Conservation (phyloP, 2,329 filamentous ascomycete genomes). For the Herpotrichia juniperi region DNA sequence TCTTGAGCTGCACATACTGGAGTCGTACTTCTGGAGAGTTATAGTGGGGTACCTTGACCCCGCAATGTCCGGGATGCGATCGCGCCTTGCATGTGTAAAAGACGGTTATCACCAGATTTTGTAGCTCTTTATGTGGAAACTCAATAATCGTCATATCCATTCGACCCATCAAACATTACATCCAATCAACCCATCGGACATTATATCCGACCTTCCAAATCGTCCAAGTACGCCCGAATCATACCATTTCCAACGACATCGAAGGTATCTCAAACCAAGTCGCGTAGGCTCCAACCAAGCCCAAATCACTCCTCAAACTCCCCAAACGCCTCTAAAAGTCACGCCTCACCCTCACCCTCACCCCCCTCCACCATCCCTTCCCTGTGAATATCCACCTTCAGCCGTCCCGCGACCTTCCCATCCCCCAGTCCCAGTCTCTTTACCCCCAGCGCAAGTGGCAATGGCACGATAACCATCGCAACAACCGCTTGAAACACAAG, state of each 20-base stretch:
- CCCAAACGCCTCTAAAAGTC: background rate
- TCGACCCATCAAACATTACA: background rate
- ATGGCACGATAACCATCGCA: conserved; percentile 66
- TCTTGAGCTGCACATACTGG: background rate
- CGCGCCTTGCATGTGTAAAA: background rate
- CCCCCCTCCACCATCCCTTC: conserved; percentile 18
- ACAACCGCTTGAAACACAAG: conserved; percentile 82
- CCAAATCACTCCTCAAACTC: background rate
- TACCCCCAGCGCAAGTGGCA: conserved; percentile 72
- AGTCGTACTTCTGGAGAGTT: background rate
- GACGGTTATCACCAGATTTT: too few relatives aligned
- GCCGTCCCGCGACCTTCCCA: conserved; percentile 30
- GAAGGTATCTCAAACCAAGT: background rate
- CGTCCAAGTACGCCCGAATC: background rate
- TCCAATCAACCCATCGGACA: background rate
- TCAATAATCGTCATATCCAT: too few relatives aligned
- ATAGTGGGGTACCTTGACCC: conserved; percentile 6
- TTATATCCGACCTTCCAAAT: too few relatives aligned
- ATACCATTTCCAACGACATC: background rate
- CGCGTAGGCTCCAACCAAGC: background rate
- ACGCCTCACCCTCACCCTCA: background rate
- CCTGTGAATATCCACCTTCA: conserved; percentile 40
- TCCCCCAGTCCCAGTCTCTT: conserved; percentile 61
- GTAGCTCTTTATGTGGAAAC: too few relatives aligned
- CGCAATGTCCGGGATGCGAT: background rate